phyloP scores from a whole-genome alignment of 257 asterid genomes.

The Salvia rosmarinus region DNA sequence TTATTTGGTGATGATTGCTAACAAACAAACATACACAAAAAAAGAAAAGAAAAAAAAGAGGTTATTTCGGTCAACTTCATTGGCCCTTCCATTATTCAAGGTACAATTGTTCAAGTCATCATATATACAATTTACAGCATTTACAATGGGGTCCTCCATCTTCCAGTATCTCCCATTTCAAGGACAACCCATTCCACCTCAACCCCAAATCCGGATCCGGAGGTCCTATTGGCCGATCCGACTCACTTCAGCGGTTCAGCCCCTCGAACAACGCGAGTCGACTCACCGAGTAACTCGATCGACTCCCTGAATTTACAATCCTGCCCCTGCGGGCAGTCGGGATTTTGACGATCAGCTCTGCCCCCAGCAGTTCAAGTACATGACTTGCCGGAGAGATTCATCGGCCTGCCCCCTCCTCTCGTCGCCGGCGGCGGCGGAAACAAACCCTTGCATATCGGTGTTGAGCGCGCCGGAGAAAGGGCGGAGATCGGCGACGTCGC shows the following conservation, averaged over 20 bases:
- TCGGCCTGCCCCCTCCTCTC: constrained; percentile 55
- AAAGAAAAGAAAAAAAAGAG: too few species aligned
- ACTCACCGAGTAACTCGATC: constrained; percentile 24
- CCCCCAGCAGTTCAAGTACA: constrained; percentile 80
- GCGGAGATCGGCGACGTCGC: constrained; percentile 47
- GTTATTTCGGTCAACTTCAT: background rate
- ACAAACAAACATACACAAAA: background rate
- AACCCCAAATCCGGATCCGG: background rate
- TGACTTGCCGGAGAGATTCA: constrained; percentile 76
- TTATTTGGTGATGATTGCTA: too few species aligned
- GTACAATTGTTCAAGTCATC: background rate
- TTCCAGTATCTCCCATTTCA: constrained; percentile 24
- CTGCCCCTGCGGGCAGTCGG: constrained; percentile 17
- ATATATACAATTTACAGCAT: constrained; percentile 31
- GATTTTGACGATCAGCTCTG: constrained; percentile 31
- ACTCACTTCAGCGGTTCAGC: background rate
- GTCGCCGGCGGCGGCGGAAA: constrained; percentile 31
- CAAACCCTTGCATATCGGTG: constrained; percentile 44
- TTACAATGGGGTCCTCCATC: constrained; percentile 32
- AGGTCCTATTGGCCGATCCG: background rate
- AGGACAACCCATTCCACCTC: background rate
- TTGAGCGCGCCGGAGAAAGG: constrained; percentile 49
- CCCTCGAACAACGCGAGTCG: constrained; percentile 18
- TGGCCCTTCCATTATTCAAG: constrained; percentile 23
- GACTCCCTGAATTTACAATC: constrained; percentile 12